phyloP scores from a whole-genome alignment of 2,329 filamentous ascomycete genomes.

The Zalaria sp. region DNA sequence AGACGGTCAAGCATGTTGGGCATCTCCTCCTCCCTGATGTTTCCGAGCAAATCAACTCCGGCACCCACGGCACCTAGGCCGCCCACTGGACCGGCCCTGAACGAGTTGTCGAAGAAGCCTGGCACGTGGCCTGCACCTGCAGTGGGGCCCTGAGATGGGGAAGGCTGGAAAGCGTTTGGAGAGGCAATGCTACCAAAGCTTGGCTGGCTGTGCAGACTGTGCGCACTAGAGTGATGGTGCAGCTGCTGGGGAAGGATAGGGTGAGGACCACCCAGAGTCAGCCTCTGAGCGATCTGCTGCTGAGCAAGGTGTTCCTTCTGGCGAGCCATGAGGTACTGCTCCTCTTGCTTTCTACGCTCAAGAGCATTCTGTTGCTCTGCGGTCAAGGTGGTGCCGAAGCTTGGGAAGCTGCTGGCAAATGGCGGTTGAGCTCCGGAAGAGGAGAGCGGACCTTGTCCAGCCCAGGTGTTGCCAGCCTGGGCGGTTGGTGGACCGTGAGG shows the following conservation, averaged over 20 bases:
- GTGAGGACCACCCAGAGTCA: conserved; percentile 45
- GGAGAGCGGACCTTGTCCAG: conserved; percentile 14
- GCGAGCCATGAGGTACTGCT: conserved; percentile 90
- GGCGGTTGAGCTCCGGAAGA: conserved; percentile 51
- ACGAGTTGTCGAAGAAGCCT: conserved; percentile 56
- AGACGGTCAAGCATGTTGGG: conserved; percentile 51
- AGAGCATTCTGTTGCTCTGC: conserved; percentile 97
- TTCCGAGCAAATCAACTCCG: conserved; percentile 28
- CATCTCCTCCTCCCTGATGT: conserved; percentile 56
- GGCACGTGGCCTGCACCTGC: conserved; percentile 25
- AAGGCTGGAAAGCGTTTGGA: conserved; percentile 51
- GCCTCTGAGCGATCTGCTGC: conserved; percentile 63
- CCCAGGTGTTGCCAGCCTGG: conserved; percentile 30
- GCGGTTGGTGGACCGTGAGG: conserved; percentile 63
- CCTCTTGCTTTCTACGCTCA: conserved; percentile 91
- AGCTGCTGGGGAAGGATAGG: conserved; percentile 46
- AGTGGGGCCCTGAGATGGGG: conserved; percentile 35
- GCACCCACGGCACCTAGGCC: conserved; percentile 31
- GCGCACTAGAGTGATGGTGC: conserved; percentile 88
- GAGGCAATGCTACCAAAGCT: conserved; percentile 92
- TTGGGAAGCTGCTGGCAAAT: conserved; percentile 85
- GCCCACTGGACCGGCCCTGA: conserved; percentile 22
- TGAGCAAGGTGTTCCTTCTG: conserved; percentile 87
- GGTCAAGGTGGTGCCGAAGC: conserved; percentile 89
- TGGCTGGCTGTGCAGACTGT: conserved; percentile 91